These are phyloP conservation scores for Astrocystis sublimbata DNA, from an alignment of 495 filamentous ascomycete genomes.

Conservation along the genomic window DNA sequence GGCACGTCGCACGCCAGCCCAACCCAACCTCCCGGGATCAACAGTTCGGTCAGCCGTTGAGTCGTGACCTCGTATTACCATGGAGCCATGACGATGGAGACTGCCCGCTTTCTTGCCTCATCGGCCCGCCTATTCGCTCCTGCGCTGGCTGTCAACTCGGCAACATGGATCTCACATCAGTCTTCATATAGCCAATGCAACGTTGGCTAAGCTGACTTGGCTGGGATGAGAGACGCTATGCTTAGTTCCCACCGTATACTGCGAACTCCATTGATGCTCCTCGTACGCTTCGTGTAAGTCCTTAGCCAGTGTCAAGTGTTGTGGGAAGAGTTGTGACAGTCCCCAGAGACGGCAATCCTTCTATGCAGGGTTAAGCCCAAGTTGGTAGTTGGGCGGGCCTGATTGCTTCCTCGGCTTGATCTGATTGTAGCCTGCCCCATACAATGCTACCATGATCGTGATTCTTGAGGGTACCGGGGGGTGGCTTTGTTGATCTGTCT, in stretches of 20 bases:
- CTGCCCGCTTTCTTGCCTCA: background rate
- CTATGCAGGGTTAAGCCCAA: background rate
- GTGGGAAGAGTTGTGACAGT: no score
- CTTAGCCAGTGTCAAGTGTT: background rate
- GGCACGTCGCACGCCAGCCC: no score
- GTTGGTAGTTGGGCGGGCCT: background rate
- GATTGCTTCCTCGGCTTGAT: background rate
- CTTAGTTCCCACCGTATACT: background rate
- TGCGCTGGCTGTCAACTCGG: background rate
- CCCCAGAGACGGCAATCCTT: background rate
- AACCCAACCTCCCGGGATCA: conserved; percentile 1
- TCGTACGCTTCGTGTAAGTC: no score
- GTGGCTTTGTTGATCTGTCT: conserved; percentile 1
- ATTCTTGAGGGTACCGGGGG: background rate
- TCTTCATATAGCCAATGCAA: background rate
- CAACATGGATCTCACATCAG: background rate
- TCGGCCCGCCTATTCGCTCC: background rate
- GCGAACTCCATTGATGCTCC: background rate
- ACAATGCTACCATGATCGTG: background rate
- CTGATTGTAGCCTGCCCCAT: background rate
- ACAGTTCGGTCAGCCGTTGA: conserved; percentile 1
- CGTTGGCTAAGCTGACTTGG: conserved; percentile 7
- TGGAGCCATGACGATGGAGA: conserved; percentile 8
- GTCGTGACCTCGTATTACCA: conserved; percentile 18
- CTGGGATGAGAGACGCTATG: background rate